phyloP scores from a whole-genome alignment of 2,329 filamentous ascomycete genomes.

The Diaporthe ilicicola region DNA sequence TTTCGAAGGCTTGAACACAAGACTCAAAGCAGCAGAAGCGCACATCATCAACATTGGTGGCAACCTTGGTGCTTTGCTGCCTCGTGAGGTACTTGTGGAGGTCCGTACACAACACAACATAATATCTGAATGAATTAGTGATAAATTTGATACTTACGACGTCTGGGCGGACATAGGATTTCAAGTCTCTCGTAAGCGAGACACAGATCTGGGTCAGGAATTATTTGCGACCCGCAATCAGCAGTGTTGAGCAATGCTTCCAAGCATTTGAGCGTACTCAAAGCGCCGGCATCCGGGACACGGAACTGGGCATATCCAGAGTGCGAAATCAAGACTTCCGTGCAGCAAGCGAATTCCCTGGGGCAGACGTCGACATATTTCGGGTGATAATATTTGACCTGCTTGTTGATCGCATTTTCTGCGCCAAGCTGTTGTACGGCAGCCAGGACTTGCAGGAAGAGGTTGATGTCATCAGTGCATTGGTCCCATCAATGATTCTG shows the following conservation, averaged over 20 bases:
- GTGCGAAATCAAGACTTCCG: neutral
- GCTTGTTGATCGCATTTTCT: neutral
- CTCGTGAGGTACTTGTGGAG: neutral
- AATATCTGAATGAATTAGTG: too few species aligned
- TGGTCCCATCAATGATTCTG: neutral
- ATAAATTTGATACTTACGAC: neutral
- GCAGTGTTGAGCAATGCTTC: neutral
- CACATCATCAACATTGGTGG: neutral
- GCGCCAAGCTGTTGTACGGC: neutral
- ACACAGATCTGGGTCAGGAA: neutral
- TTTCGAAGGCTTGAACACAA: neutral
- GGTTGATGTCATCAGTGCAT: neutral
- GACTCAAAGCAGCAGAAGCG: neutral
- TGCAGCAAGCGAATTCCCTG: neutral
- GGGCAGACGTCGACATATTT: neutral
- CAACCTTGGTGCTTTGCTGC: neutral
- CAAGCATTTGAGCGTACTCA: neutral
- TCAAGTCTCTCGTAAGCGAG: neutral
- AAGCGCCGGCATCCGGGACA: neutral
- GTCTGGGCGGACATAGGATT: neutral
- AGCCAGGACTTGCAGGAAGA: neutral
- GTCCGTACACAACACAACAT: neutral
- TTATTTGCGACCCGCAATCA: neutral
- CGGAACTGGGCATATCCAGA: neutral
- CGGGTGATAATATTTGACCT: neutral